Evolutionary conservation across 306 rosid genomes (phyloP).

Genomic region (Myrica gale): DNA sequence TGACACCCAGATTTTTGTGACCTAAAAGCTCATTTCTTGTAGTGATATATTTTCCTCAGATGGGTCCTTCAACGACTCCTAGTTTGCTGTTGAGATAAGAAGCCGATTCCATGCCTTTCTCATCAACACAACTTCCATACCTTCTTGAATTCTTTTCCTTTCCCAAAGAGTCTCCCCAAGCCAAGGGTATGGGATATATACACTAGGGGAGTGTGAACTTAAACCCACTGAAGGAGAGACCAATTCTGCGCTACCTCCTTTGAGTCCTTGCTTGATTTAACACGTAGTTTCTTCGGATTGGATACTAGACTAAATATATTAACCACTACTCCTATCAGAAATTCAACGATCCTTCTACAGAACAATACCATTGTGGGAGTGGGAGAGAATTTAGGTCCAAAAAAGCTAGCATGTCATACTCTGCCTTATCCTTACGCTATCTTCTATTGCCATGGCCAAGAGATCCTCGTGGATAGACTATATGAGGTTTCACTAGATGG

Average conservation of each 20-base stretch:
- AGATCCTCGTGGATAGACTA: constrained; percentile 37
- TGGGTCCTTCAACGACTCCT: constrained; percentile 47
- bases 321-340: constrained; percentile 44
- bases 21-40: too few relatives aligned
- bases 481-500: constrained; percentile 52
- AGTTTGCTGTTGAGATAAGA: constrained; percentile 58
- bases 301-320: constrained; percentile 37
- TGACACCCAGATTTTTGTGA: too few relatives aligned
- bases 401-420: constrained; percentile 60
- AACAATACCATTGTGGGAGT: constrained; percentile 55
- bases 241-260: constrained; percentile 65
- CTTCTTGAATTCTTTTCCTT: constrained; percentile 58
- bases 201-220: constrained; percentile 50
- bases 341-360: constrained; percentile 40
- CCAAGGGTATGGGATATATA: constrained; percentile 62
- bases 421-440: constrained; percentile 81
- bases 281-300: constrained; percentile 38
- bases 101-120: constrained; percentile 60
- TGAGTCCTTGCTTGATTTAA: constrained; percentile 59
- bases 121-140: constrained; percentile 36
- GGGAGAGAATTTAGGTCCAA: constrained; percentile 39
- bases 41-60: constrained; percentile 48
- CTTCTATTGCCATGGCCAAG: constrained; percentile 63
- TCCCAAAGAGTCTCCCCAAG: constrained; percentile 52
- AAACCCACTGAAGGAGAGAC: constrained; percentile 55